Evolutionary conservation across 164 flowering plant species (phyloP).

Genomic region (Umbilicus rupestris): DNA sequence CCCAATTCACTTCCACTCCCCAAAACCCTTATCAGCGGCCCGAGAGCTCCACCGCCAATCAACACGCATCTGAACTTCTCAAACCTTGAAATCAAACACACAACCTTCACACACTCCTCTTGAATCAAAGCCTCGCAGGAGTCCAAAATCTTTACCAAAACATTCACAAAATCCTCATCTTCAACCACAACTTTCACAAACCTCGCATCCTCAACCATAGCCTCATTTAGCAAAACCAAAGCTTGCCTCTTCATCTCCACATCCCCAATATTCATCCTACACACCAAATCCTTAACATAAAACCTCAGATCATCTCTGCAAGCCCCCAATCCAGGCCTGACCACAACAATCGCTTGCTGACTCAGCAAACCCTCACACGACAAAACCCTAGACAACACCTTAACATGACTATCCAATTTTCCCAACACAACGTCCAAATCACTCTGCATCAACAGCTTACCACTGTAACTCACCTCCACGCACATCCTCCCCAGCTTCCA

Average conservation of each 20-base stretch:
- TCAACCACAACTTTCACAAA: conserved; percentile 50
- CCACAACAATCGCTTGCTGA: conserved; percentile 52
- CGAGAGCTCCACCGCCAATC: conserved; percentile 46
- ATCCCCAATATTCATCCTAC: conserved; percentile 70
- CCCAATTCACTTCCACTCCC: conserved; percentile 38
- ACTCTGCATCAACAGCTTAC: conserved; percentile 95
- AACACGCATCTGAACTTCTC: conserved; percentile 30
- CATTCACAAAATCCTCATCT: conserved; percentile 28
- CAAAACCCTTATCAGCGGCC: conserved; percentile 60
- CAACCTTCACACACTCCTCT: conserved; percentile 39
- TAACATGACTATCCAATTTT: conserved; percentile 43
- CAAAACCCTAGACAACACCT: conserved; percentile 40
- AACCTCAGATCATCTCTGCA: conserved; percentile 63
- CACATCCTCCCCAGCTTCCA: conserved; percentile 53
- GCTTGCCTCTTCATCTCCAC: conserved; percentile 58
- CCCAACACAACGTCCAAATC: conserved; percentile 53
- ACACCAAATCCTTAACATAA: conserved; percentile 53
- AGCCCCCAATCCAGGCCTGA: conserved; percentile 51
- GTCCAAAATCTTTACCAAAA: conserved; percentile 46
- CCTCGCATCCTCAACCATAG: conserved; percentile 54
- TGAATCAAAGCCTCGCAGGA: conserved; percentile 36
- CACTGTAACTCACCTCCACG: conserved; percentile 54
- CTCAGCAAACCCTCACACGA: conserved; percentile 38
- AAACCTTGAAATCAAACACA: conserved; percentile 40
- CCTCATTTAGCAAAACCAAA: conserved; percentile 37